A percentile compares a stretch with the other conserved stretches of the same genome.
Conservation (phyloP, 495 filamentous ascomycete genomes). For the Tuber calosporum region DNA sequence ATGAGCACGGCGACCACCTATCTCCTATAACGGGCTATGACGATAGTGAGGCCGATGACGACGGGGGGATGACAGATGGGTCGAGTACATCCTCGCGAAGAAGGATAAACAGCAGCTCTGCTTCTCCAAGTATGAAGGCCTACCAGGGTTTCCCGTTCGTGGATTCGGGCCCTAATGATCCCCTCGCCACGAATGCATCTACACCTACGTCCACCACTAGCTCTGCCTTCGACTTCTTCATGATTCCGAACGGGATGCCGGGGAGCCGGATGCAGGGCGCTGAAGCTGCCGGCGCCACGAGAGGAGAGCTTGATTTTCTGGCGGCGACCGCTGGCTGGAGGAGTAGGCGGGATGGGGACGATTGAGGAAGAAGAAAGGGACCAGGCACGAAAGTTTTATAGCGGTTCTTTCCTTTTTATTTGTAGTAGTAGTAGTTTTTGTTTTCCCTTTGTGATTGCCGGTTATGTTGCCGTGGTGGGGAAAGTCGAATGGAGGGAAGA, state of each 20-base stretch:
- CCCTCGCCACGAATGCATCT: slow-evolving; percentile 33
- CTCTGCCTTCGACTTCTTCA: slow-evolving; percentile 39
- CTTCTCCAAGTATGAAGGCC: slow-evolving; percentile 35
- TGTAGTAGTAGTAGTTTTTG: slow-evolving; percentile 2
- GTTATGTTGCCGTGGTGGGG: neutral
- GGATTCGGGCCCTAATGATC: slow-evolving; percentile 29
- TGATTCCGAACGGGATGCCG: slow-evolving; percentile 37
- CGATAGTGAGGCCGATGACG: slow-evolving; percentile 24
- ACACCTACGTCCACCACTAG: slow-evolving; percentile 36
- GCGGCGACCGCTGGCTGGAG: slow-evolving; percentile 31
- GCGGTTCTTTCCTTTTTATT: neutral
- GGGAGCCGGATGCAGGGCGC: slow-evolving; percentile 19
- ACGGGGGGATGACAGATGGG: slow-evolving; percentile 31
- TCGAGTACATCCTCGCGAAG: slow-evolving; percentile 32
- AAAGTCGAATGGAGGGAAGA: neutral
- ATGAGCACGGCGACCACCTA: slow-evolving; percentile 17
- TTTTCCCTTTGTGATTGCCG: neutral
- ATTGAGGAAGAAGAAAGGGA: slow-evolving; percentile 10
- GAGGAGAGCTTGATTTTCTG: slow-evolving; percentile 31
- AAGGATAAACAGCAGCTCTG: slow-evolving; percentile 23
- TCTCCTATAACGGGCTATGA: slow-evolving; percentile 33
- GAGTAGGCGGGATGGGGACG: slow-evolving; percentile 28
- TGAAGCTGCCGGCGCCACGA: slow-evolving; percentile 28
- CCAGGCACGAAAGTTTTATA: neutral
- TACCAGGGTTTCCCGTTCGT: slow-evolving; percentile 35